Evolutionary conservation across 345 rosid species (phyloP).

Genomic region (Rhodomyrtus tomentosa): DNA sequence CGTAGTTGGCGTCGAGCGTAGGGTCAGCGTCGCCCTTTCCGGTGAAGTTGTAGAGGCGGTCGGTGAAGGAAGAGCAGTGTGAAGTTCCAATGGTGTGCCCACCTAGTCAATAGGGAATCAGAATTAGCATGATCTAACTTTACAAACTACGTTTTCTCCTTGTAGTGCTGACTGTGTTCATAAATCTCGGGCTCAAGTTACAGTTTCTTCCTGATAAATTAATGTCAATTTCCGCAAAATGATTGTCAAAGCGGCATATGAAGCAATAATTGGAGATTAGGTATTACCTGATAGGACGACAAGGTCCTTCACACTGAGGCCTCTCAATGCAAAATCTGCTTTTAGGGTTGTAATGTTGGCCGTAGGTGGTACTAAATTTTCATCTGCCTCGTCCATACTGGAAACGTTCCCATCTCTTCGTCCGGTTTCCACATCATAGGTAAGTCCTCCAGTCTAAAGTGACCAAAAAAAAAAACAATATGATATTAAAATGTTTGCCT

Average conservation of each 20-base stretch:
- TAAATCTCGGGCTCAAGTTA: background rate
- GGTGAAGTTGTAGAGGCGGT: constrained; percentile 60
- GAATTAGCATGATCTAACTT: background rate
- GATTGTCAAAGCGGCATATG: background rate
- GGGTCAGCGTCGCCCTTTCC: constrained; percentile 52
- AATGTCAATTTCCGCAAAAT: background rate
- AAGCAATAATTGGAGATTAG: background rate
- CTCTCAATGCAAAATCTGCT: constrained; percentile 12
- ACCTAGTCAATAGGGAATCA: constrained; percentile 11
- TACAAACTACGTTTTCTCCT: background rate
- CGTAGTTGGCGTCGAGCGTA: constrained; percentile 22
- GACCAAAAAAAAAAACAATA: background rate
- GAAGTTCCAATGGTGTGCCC: constrained; percentile 60
- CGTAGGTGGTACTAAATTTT: constrained; percentile 21
- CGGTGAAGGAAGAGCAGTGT: constrained; percentile 38
- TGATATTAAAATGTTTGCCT: background rate
- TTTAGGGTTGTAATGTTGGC: constrained; percentile 25
- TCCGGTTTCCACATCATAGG: constrained; percentile 50
- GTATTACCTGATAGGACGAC: constrained; percentile 46
- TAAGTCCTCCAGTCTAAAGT: constrained; percentile 22
- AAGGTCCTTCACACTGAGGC: constrained; percentile 21
- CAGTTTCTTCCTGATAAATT: background rate
- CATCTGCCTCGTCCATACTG: constrained; percentile 7
- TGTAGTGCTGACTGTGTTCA: too few relatives aligned
- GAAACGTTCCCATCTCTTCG: constrained; percentile 60